Conservation (phyloP, 2,329 filamentous ascomycete species). For the Pyrenophora seminiperda region DNA sequence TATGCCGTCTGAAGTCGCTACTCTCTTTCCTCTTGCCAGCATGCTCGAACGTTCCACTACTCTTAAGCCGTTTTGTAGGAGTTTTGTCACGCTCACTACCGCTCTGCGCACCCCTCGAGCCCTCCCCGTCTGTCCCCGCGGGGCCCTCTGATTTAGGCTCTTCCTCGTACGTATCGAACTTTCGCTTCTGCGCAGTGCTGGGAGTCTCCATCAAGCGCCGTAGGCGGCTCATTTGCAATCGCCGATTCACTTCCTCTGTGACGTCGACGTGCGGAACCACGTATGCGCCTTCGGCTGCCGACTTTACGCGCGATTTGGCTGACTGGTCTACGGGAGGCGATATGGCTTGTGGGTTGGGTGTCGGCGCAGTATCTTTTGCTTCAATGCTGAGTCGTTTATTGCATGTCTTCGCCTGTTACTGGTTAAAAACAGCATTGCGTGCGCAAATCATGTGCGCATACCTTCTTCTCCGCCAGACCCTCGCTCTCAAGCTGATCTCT, state of each 20-base stretch:
- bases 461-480: constrained; percentile 35
- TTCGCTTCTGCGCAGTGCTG: constrained; percentile 43
- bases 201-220: constrained; percentile 41
- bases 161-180: constrained; percentile 36
- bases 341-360: constrained; percentile 14
- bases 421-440: constrained; percentile 9
- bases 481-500: constrained; percentile 36
- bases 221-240: constrained; percentile 37
- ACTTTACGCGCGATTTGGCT: constrained; percentile 20
- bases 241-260: constrained; percentile 41
- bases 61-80: constrained; percentile 35
- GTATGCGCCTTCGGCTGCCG: constrained; percentile 22
- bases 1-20: constrained; percentile 1
- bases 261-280: constrained; percentile 38
- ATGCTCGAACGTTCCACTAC: constrained; percentile 33
- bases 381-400: constrained; percentile 42
- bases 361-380: constrained; percentile 14
- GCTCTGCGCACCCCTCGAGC: constrained; percentile 11
- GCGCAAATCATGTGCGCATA: constrained; percentile 1
- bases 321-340: constrained; percentile 25
- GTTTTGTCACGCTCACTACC: constrained; percentile 23
- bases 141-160: constrained; percentile 24
- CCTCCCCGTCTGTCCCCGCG: constrained; percentile 22
- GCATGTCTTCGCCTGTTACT: constrained; percentile 20
- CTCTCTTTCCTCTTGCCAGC: constrained; percentile 29